phyloP scores from a whole-genome alignment of 495 filamentous ascomycete species.

The Tuber melanosporum region DNA sequence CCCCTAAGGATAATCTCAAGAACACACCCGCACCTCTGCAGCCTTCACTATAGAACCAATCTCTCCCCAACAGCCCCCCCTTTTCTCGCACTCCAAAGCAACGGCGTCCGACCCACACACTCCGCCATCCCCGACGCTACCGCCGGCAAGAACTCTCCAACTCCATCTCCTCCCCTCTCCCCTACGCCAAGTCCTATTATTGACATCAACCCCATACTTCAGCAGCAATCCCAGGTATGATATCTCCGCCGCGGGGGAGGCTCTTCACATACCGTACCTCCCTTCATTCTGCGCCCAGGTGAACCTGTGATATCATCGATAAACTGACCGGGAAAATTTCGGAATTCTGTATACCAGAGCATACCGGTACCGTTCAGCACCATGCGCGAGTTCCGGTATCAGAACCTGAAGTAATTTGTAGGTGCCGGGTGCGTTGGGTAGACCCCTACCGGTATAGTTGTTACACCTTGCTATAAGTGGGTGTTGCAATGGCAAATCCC shows the following conservation, averaged over 20 bases:
- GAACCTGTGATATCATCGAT: too few species aligned
- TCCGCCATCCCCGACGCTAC: background rate
- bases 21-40: too few species aligned
- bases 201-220: too few species aligned
- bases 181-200: too few species aligned
- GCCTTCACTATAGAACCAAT: background rate
- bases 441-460: background rate
- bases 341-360: background rate
- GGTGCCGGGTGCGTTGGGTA: background rate
- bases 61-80: background rate
- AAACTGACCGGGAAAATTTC: too few species aligned
- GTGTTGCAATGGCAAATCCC: too few species aligned
- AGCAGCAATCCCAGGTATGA: too few species aligned
- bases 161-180: background rate
- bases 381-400: background rate
- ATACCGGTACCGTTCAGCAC: background rate
- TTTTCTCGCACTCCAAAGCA: background rate
- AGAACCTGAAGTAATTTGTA: background rate
- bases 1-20: background rate
- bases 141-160: too few species aligned
- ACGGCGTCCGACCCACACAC: background rate
- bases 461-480: too few species aligned
- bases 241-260: too few species aligned
- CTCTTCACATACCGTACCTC: too few species aligned
- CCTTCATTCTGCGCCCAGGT: too few species aligned